Evolutionary conservation across 2,329 filamentous ascomycete genomes (phyloP), one percentile per base, ranked within the genome.

Genomic region (Chaetomium olivaceum): DNA sequence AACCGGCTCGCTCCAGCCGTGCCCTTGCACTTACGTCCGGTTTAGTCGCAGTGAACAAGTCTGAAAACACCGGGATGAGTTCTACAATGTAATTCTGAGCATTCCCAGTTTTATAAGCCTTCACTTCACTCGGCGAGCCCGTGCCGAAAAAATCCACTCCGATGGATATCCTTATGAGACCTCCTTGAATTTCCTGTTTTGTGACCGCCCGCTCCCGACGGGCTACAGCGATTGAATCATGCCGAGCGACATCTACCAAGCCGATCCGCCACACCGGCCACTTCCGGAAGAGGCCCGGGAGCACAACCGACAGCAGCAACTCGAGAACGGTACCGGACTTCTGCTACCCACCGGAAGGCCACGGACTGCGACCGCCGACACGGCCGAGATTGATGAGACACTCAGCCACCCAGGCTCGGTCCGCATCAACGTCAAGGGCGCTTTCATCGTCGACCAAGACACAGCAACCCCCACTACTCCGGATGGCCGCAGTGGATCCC

Each of bases 401-500:
- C 85, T 89, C 73, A 84, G 80, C 62, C 85, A 86, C 72, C 87
- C 87, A 2, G 87, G 87, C 27, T 85, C 91, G 16, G 93, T 97
- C 74, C 90, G 91, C 79, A 98, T 99, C 81, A 98, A 99, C 76
- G 94, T 98, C 70, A 89, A 93, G 77, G 95, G 94, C 74, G 95
- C 95, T 48, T 97, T 97, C 75, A 98, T 99, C 71, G 93, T 97
- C 73, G 92, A 97, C 75, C 89, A 94, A 68, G 90, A 92, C 71
- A 82, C 85, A 3, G 77, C 78, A 23, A 86, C 84, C 58, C 80
- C 87, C 63, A 80, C 80, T 27, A 71, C 71, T 54, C 69, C 70
- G 48, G 82, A 80, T 68, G 82, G 81, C 51, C 78, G 81, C 23
- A 77, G 76, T 64, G 77, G 78, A 60, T 81, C 80, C 68, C 82